Evolutionary conservation across 768 basidiomycete genomes (phyloP).

Genomic region (Sporobolomyces phaffii): DNA sequence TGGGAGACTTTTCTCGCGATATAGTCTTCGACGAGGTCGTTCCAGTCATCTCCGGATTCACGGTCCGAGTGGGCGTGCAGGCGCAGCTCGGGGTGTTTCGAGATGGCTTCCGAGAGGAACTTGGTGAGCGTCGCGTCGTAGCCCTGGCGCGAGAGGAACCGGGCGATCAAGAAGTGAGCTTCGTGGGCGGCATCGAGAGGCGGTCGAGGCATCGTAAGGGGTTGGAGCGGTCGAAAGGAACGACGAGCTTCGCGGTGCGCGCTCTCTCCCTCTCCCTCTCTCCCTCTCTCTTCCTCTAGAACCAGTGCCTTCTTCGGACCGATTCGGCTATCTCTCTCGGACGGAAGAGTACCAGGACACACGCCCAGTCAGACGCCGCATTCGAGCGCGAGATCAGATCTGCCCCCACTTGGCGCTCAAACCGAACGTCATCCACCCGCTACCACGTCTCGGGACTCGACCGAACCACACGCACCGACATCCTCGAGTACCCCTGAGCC

Average conservation of each 20-base stretch:
- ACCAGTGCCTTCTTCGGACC: too few species aligned
- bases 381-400: too few species aligned
- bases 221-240: not conserved
- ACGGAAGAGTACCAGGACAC: too few species aligned
- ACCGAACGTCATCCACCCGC: too few species aligned
- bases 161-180: conserved; percentile 16
- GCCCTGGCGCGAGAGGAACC: conserved; percentile 29
- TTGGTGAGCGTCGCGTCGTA: conserved; percentile 9
- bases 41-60: not conserved
- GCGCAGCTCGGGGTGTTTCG: not conserved
- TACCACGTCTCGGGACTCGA: too few species aligned
- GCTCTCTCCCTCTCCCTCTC: not conserved
- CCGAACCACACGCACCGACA: too few species aligned
- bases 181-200: not conserved
- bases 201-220: not conserved
- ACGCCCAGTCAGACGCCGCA: too few species aligned
- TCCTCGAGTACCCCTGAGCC: too few species aligned
- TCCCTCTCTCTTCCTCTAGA: too few species aligned
- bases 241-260: not conserved
- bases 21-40: conserved; percentile 30
- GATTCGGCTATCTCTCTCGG: too few species aligned
- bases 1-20: not conserved
- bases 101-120: conserved; percentile 8
- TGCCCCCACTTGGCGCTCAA: too few species aligned
- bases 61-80: not conserved